These are phyloP conservation scores for Phytophthora syringae DNA, from an alignment of 352 stramenopile species.

Conservation along the genomic window DNA sequence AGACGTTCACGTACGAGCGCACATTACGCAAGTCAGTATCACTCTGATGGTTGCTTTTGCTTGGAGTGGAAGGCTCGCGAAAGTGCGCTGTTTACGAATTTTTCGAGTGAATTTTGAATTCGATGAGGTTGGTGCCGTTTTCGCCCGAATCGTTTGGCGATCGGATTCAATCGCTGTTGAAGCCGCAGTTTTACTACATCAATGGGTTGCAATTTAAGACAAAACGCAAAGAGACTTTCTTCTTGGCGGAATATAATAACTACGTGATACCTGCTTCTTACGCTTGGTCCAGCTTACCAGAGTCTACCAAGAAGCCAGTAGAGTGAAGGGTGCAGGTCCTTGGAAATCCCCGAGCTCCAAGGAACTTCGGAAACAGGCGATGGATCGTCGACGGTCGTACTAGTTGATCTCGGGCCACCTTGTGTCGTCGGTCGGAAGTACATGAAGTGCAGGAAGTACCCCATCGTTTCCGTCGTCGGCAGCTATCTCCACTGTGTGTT, in stretches of 20 bases:
- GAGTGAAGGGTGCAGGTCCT: slow-evolving; percentile 16
- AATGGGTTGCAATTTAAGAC: slow-evolving; percentile 82
- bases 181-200: slow-evolving; percentile 88
- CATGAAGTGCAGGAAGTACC: slow-evolving; percentile 7
- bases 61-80: slow-evolving; percentile 52
- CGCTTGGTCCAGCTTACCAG: slow-evolving; percentile 75
- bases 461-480: slow-evolving; percentile 27
- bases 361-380: slow-evolving; percentile 57
- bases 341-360: slow-evolving; percentile 42
- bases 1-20: slow-evolving; percentile 38
- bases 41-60: slow-evolving; percentile 50
- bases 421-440: slow-evolving; percentile 20
- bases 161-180: slow-evolving; percentile 69
- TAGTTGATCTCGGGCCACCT: slow-evolving; percentile 47
- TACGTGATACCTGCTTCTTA: slow-evolving; percentile 75
- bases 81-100: slow-evolving; percentile 31
- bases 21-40: slow-evolving; percentile 38
- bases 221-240: slow-evolving; percentile 67
- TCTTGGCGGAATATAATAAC: slow-evolving; percentile 81
- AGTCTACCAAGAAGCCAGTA: slow-evolving; percentile 63
- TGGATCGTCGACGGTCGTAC: slow-evolving; percentile 66
- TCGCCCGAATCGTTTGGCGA: no score
- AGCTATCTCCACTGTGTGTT: slow-evolving; percentile 50
- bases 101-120: slow-evolving; percentile 29
- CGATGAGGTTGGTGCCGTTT: slow-evolving; percentile 72